Conservation (phyloP, 176 grass and related monocot species). For the Hyparrhenia diplandra region DNA sequence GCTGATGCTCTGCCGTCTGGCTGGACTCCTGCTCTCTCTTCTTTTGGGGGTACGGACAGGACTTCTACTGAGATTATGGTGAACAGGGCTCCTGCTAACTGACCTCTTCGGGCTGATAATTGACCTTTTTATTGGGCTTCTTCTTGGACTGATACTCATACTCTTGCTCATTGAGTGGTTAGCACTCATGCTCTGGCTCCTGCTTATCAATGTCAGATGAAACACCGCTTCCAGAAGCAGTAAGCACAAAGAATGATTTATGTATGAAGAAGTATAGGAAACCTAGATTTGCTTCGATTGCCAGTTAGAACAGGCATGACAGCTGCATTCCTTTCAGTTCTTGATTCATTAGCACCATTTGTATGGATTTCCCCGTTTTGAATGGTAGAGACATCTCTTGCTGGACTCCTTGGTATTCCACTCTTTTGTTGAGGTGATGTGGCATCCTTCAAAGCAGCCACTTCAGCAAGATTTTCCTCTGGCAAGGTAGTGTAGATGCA, state of each 20-base stretch:
- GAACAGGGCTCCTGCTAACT: conserved; percentile 47
- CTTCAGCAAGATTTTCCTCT: conserved; percentile 49
- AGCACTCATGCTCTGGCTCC: conserved; percentile 74
- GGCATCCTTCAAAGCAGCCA: conserved; percentile 47
- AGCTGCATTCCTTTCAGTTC: conserved; percentile 38
- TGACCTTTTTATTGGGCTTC: conserved; percentile 47
- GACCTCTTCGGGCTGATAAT: conserved; percentile 36
- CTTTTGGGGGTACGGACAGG: conserved; percentile 25
- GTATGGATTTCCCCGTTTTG: conserved; percentile 66
- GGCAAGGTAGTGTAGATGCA: not conserved
- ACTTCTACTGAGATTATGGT: conserved; percentile 34
- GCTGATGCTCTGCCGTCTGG: conserved; percentile 41
- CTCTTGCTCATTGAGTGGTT: conserved; percentile 89
- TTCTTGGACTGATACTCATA: conserved; percentile 92
- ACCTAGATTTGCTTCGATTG: conserved; percentile 92
- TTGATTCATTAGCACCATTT: conserved; percentile 53
- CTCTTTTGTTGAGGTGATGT: conserved; percentile 40
- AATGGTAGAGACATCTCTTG: conserved; percentile 37
- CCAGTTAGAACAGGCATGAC: conserved; percentile 34
- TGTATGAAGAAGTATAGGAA: conserved; percentile 41
- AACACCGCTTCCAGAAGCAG: conserved; percentile 45
- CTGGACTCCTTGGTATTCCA: conserved; percentile 36
- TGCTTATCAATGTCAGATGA: conserved; percentile 72
- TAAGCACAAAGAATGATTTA: conserved; percentile 64
- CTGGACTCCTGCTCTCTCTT: conserved; percentile 47